A percentile compares a stretch with the other conserved stretches of the same genome.
phyloP scores from a whole-genome alignment of 148 eudicot genomes.

The Fagopyrum tataricum region DNA sequence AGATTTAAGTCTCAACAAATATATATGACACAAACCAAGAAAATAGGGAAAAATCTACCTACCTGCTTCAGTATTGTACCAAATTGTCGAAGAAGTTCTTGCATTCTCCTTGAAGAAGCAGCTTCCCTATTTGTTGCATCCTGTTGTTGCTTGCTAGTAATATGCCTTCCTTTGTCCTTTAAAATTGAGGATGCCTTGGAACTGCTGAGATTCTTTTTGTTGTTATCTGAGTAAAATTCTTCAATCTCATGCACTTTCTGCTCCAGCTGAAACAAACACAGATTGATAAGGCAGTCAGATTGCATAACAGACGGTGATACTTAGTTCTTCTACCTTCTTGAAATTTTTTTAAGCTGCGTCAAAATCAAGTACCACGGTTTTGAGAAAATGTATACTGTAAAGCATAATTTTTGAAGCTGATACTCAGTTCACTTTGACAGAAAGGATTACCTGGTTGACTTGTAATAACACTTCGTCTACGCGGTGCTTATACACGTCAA shows the following conservation, averaged over 20 bases:
- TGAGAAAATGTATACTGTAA: neutral
- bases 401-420: neutral
- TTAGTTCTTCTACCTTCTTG: neutral
- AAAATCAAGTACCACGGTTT: neutral
- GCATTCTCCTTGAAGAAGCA: slow-evolving; percentile 77
- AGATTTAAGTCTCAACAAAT: neutral
- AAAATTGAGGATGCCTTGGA: slow-evolving; percentile 33
- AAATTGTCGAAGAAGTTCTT: slow-evolving; percentile 83
- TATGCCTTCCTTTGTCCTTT: slow-evolving; percentile 54
- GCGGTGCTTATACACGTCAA: slow-evolving; percentile 3
- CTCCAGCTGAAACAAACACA: slow-evolving; percentile 50
- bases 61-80: slow-evolving; percentile 72
- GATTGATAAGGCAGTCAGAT: neutral
- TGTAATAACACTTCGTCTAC: slow-evolving; percentile 5
- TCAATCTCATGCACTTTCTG: slow-evolving; percentile 61
- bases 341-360: neutral
- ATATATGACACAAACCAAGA: neutral
- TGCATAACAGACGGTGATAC: neutral
- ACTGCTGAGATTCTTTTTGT: slow-evolving; percentile 33
- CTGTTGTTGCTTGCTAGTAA: slow-evolving; percentile 46
- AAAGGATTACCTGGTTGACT: slow-evolving; percentile 4
- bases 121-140: slow-evolving; percentile 52
- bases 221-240: slow-evolving; percentile 46
- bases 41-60: neutral
- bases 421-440: neutral